These are phyloP conservation scores for Anisogramma anomala DNA, from an alignment of 2,329 filamentous ascomycete species.

Conservation along the genomic window DNA sequence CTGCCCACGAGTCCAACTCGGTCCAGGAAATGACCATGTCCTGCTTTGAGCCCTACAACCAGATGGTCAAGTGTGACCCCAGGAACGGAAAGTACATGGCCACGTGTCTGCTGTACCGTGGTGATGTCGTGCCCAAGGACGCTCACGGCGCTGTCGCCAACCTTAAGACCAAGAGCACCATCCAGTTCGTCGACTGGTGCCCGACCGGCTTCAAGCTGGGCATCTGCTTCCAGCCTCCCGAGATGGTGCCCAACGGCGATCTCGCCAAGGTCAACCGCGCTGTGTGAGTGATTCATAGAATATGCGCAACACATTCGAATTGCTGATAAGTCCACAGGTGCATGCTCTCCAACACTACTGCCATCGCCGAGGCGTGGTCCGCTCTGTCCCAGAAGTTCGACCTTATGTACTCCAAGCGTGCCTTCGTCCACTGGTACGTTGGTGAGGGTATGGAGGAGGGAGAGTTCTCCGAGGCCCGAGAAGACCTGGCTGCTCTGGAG, in stretches of 20 bases:
- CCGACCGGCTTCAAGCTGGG: slow-evolving; percentile 99
- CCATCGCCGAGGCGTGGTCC: slow-evolving; percentile 96
- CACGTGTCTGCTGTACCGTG: slow-evolving; percentile 93
- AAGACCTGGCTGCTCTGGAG: slow-evolving; percentile 95
- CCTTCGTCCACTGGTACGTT: slow-evolving; percentile 99
- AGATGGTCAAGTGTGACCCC: slow-evolving; percentile 99
- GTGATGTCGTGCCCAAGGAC: slow-evolving; percentile 95
- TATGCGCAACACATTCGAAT: neutral
- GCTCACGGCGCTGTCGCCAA: slow-evolving; percentile 84
- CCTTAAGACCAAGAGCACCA: slow-evolving; percentile 98
- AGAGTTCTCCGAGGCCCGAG: slow-evolving; percentile 97
- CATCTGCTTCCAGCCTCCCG: slow-evolving; percentile 98
- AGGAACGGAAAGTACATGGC: slow-evolving; percentile 99
- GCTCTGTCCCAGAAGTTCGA: slow-evolving; percentile 97
- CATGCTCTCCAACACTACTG: slow-evolving; percentile 98
- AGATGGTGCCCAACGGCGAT: slow-evolving; percentile 93
- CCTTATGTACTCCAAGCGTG: slow-evolving; percentile 99
- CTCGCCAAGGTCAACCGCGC: slow-evolving; percentile 96
- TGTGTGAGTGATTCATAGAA: slow-evolving; percentile 56
- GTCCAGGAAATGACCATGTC: slow-evolving; percentile 98
- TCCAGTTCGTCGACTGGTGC: slow-evolving; percentile 99
- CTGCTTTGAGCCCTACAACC: slow-evolving; percentile 99
- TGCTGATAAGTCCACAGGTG: slow-evolving; percentile 41
- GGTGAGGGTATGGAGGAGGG: slow-evolving; percentile 99
- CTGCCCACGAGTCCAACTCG: slow-evolving; percentile 93